phyloP scores from a whole-genome alignment of 352 stramenopile species.

The Globisporangium paroecandrum region DNA sequence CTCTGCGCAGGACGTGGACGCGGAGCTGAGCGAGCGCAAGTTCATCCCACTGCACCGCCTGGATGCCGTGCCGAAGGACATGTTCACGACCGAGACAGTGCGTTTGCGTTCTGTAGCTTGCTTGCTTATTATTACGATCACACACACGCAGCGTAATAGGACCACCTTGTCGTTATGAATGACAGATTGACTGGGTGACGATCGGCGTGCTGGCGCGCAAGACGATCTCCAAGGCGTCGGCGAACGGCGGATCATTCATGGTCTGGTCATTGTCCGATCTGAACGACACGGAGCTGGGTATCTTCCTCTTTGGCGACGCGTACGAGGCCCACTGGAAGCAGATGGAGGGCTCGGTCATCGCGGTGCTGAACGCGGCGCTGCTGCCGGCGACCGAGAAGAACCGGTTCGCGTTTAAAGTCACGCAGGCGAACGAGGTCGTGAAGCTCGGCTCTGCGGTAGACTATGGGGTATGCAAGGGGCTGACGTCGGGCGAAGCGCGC shows the following conservation, averaged over 20 bases:
- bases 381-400: conserved; percentile 68
- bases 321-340: conserved; percentile 72
- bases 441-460: conserved; percentile 58
- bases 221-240: conserved; percentile 59
- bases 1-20: conserved; percentile 32
- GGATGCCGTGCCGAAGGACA: conserved; percentile 48
- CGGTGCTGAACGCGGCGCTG: conserved; percentile 64
- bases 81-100: conserved; percentile 55
- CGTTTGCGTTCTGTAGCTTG: neutral
- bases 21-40: conserved; percentile 67
- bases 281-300: conserved; percentile 53
- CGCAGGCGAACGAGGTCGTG: conserved; percentile 54
- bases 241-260: conserved; percentile 72
- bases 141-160: neutral
- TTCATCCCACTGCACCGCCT: conserved; percentile 62
- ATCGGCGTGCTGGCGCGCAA: conserved; percentile 76
- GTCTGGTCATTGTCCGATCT: conserved; percentile 79
- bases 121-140: neutral
- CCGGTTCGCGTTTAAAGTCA: conserved; percentile 76
- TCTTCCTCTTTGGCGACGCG: conserved; percentile 76
- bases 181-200: conserved; percentile 73
- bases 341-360: conserved; percentile 57
- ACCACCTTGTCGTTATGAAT: neutral
- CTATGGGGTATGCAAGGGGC: conserved; percentile 80
- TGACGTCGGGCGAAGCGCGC: conserved; percentile 47